phyloP scores from a whole-genome alignment of 768 basidiomycete genomes.

The Mycena vulgaris region DNA sequence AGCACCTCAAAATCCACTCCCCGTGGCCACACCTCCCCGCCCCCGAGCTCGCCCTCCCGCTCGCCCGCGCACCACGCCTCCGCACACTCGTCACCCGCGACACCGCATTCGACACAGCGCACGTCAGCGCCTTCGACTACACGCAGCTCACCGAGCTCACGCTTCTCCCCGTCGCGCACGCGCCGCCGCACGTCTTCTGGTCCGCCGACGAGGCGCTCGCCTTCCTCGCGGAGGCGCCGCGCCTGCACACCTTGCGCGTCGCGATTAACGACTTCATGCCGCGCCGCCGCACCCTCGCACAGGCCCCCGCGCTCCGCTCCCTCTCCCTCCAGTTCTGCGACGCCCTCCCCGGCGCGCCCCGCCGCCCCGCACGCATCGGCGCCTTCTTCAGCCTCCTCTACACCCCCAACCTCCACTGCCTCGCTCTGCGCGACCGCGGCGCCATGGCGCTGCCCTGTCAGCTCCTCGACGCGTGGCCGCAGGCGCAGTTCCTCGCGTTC shows the following conservation, averaged over 20 bases:
- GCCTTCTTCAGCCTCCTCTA: constrained; percentile 29
- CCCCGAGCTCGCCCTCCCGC: background rate
- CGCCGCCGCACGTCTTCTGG: constrained; percentile 17
- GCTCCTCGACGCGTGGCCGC: constrained; percentile 25
- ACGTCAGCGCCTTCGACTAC: constrained; percentile 6
- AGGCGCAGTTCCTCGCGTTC: constrained; percentile 26
- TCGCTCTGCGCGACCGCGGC: constrained; percentile 15
- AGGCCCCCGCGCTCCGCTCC: constrained; percentile 13
- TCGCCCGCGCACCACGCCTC: constrained; percentile 18
- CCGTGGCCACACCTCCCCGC: constrained; percentile 11
- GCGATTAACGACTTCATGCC: constrained; percentile 24
- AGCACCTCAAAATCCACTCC: constrained; percentile 31
- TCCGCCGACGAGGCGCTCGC: constrained; percentile 24
- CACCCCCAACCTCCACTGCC: constrained; percentile 19
- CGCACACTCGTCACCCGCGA: constrained; percentile 2
- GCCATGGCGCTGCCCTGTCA: constrained; percentile 45
- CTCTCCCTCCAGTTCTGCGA: constrained; percentile 30
- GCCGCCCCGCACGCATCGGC: constrained; percentile 23
- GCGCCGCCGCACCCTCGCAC: constrained; percentile 10
- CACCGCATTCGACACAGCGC: constrained; percentile 7
- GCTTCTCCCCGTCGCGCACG: constrained; percentile 11
- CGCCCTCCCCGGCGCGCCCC: constrained; percentile 3
- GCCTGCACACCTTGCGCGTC: constrained; percentile 15
- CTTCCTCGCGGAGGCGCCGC: constrained; percentile 18
- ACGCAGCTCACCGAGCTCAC: constrained; percentile 25